Evolutionary conservation across 225 moss, liverwort and hornwort species (phyloP), one percentile per base, ranked within the genome.

Genomic region (Bryum argenteum): DNA sequence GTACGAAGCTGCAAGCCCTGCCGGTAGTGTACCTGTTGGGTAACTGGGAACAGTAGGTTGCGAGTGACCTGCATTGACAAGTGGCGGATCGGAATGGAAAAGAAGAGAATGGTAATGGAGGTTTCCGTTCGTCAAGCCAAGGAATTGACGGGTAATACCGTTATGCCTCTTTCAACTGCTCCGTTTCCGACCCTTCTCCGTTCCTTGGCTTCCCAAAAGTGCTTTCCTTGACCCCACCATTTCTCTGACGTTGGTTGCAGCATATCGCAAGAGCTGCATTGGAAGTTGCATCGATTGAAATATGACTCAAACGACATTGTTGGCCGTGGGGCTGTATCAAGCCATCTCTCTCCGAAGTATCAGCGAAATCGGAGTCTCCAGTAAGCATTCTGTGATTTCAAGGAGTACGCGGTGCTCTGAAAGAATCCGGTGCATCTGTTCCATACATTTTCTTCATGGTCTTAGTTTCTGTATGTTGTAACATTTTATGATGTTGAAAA

Each of bases 111-210:
- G 61, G 54, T 28, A 40, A 65, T 39, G 74, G 63, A 62, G 66
- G 75, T 69, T 72, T 77, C 54, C 41, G 5, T 69, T 16, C 15
- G 54, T 33, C 57, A 67, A n/a, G n/a, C 63, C 72, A 70, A 78
- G 76, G 72, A 56, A 61, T 72, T 70, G 76, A 85, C 81, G 72
- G 78, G 78, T 85, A 78, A 75, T 78, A 85, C 81, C 65, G 81
- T 85, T 85, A 78, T 66, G 54, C 72, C 56, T 81, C 55, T 54
- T 28, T 45, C 78, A 85, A 85, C 81, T 76, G 85, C 78, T 85
- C 69, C 44, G 68, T 65, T 75, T 60, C 60, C 61, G 53, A 51
- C 62, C 67, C 52, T 47, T 54, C 24, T 76, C 26, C 40, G 21
- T 51, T 71, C 63, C 71, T 70, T 60, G 59, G 67, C 76, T 62